Conservation (phyloP, 257 asterid genomes). For the Craterostigma plantagineum region DNA sequence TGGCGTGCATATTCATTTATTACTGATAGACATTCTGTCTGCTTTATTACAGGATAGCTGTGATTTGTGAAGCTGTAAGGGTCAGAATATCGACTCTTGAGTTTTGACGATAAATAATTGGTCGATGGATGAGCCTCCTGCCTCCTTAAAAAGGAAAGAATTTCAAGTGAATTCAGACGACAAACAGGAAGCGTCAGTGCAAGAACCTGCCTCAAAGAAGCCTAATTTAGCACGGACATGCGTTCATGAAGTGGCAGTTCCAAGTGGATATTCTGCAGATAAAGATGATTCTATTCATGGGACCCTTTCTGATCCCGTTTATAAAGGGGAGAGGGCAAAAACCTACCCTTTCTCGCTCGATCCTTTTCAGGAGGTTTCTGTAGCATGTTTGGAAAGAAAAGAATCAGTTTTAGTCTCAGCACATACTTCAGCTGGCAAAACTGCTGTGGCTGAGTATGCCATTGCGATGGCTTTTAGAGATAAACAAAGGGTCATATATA, state of each 20-base stretch:
- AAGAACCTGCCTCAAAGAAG: slow-evolving; percentile 34
- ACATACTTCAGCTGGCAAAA: slow-evolving; percentile 97
- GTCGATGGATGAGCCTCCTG: slow-evolving; percentile 25
- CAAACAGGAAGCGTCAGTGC: slow-evolving; percentile 13
- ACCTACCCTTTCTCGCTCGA: slow-evolving; percentile 63
- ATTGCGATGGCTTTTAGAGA: slow-evolving; percentile 91
- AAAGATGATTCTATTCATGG: slow-evolving; percentile 60
- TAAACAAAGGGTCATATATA: slow-evolving; percentile 80
- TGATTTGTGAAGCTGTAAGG: too few species aligned
- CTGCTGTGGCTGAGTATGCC: slow-evolving; percentile 96
- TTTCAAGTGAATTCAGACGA: slow-evolving; percentile 23
- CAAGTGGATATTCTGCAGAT: slow-evolving; percentile 32
- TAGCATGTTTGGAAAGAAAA: slow-evolving; percentile 76
- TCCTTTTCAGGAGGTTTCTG: slow-evolving; percentile 80
- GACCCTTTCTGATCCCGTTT: slow-evolving; percentile 61
- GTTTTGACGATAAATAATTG: too few species aligned
- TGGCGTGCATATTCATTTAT: too few species aligned
- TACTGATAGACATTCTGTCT: too few species aligned
- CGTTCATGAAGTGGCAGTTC: slow-evolving; percentile 93
- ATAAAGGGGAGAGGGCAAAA: slow-evolving; percentile 58
- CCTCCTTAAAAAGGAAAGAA: slow-evolving; percentile 41
- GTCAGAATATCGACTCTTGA: background rate
- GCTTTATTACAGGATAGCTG: too few species aligned
- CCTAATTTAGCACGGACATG: slow-evolving; percentile 44
- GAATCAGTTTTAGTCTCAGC: slow-evolving; percentile 90